These are phyloP conservation scores for Parachaetomium inaequale DNA, from an alignment of 495 filamentous ascomycete genomes.

Conservation along the genomic window DNA sequence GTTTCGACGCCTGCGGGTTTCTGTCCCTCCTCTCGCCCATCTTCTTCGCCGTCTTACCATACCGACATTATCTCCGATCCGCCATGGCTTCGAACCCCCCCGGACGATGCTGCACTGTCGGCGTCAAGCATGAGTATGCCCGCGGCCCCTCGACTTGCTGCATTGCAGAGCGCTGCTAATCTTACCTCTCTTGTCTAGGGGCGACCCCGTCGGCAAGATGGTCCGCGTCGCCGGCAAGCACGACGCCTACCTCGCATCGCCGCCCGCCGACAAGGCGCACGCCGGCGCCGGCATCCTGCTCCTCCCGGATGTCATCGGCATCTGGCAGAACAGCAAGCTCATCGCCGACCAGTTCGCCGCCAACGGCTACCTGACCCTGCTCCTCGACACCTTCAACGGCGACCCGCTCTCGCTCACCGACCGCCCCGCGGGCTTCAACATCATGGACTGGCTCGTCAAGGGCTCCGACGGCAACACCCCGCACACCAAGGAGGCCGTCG, in stretches of 20 bases:
- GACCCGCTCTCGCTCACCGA: conserved; percentile 59
- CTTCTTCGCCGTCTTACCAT: background rate
- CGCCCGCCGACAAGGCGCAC: conserved; percentile 41
- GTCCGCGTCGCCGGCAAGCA: conserved; percentile 44
- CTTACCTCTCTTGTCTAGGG: conserved; percentile 14
- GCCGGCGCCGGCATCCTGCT: conserved; percentile 52
- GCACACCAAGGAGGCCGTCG: conserved; percentile 56
- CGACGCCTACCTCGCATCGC: conserved; percentile 50
- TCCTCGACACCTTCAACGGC: conserved; percentile 76
- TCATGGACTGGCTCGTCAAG: conserved; percentile 57
- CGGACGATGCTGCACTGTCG: conserved; percentile 35
- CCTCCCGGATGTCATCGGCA: conserved; percentile 65
- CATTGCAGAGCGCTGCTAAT: background rate
- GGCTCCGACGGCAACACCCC: conserved; percentile 50
- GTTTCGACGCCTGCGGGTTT: too few relatives aligned
- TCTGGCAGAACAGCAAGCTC: conserved; percentile 74
- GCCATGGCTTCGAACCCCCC: conserved; percentile 38
- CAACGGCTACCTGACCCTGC: conserved; percentile 72
- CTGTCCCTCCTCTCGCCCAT: background rate
- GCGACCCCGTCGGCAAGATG: conserved; percentile 39
- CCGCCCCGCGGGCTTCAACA: conserved; percentile 53
- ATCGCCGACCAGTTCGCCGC: conserved; percentile 79
- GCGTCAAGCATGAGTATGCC: conserved; percentile 34
- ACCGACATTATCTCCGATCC: background rate
- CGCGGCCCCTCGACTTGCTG: background rate